Evolutionary conservation across 495 filamentous ascomycete genomes (phyloP).

Genomic region (Aspergillus sclerotiicarbonarius): DNA sequence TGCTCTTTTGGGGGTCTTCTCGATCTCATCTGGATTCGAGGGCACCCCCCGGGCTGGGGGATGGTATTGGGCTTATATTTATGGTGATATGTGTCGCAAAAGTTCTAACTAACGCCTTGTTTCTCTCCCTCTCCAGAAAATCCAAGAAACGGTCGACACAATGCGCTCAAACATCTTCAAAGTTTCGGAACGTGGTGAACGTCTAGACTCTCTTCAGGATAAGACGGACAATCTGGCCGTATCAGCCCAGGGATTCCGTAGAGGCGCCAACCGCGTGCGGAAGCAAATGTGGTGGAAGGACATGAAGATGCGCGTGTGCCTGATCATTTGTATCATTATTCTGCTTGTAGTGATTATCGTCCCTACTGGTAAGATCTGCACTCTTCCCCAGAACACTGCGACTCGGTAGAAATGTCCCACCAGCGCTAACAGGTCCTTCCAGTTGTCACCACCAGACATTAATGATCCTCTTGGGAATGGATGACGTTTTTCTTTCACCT

Average conservation of each 20-base stretch:
- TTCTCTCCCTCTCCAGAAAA: slow-evolving; percentile 64
- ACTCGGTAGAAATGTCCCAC: background rate
- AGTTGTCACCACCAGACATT: slow-evolving; percentile 36
- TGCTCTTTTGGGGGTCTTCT: background rate
- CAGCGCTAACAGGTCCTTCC: slow-evolving; percentile 19
- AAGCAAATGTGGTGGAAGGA: slow-evolving; percentile 98
- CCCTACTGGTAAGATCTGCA: slow-evolving; percentile 63
- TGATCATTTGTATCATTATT: slow-evolving; percentile 83
- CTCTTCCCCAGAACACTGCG: slow-evolving; percentile 4
- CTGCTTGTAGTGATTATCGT: slow-evolving; percentile 90
- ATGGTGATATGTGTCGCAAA: background rate
- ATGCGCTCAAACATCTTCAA: slow-evolving; percentile 96
- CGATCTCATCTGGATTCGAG: too few species aligned
- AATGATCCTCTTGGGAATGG: slow-evolving; percentile 35
- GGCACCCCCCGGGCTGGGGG: background rate
- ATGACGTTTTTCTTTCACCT: slow-evolving; percentile 25
- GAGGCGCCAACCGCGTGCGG: slow-evolving; percentile 89
- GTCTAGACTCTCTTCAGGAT: slow-evolving; percentile 85
- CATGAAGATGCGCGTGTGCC: slow-evolving; percentile 99
- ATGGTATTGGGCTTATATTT: background rate
- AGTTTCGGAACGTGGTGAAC: slow-evolving; percentile 85
- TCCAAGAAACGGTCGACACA: slow-evolving; percentile 86
- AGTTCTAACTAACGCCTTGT: background rate
- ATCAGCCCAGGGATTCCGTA: slow-evolving; percentile 90
- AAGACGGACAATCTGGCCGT: slow-evolving; percentile 92